Base-by-base conservation (phyloP, 2,329 filamentous ascomycete genomes). In the Pseudogymnoascus sp. region DNA sequence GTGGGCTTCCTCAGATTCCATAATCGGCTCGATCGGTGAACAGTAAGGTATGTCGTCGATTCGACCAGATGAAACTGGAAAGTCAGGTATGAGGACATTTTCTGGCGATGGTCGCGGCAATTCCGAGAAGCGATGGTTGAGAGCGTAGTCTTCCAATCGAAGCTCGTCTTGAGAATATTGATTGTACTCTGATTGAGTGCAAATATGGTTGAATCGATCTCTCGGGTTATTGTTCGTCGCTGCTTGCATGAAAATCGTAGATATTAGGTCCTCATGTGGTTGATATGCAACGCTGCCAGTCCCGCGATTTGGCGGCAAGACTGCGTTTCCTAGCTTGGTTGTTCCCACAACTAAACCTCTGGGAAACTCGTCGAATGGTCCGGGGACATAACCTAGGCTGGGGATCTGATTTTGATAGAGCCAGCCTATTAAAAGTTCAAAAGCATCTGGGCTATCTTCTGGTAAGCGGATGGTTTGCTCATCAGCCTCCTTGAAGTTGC, bases 391-490 rank as follows among this genome's bases (percentile, higher is more conserved):
- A 30, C 45, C 45, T 18, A 52, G 26, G 30, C 12, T 26, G 13
- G 45, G 45, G 45, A 52, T 52, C 26, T 52, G 45, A 18, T 30
- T 52, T 52, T 55, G 59, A 59, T 68, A 68, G 12, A 68, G 55
- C 52, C 61, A 68, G n/a, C 58, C 62, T 9, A 66, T 59, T 5
- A 67, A 48, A 8, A 66, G 56, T 13, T 60, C 60, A n/a, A 67
- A 58, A 8, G 65, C 59, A 12, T 26, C 61, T 3, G 65, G 58
- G 28, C 62, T 61, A 28, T 64, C 63, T 28, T 66, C 61, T 10
- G 59, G 59, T 5, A 67, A 28, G 18, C 60, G 18, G 18, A 66
- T 63, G 6, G 41, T 57, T 33, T 64, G 64, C 26, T 61, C 57
- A 52, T 59, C 56, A 21, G 59, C 61, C 57, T 68, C 67, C 52